These are phyloP conservation scores for Closterium sp. DNA, from an alignment of 139 green algal species.

Conservation along the genomic window DNA sequence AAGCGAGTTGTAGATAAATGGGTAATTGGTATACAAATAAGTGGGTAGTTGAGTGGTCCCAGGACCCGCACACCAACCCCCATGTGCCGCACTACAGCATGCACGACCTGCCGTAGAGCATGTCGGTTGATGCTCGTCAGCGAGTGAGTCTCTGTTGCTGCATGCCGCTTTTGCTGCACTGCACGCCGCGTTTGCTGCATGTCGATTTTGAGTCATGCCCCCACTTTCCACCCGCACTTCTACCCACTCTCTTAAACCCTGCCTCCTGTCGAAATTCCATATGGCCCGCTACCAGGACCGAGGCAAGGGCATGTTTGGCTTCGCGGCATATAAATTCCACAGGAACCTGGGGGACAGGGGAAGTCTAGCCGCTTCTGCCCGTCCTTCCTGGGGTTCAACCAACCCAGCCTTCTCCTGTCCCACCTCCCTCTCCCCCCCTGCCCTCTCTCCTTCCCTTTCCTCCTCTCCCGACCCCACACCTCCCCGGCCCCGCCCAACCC, in stretches of 20 bases:
- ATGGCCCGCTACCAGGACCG: no score
- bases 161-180: neutral
- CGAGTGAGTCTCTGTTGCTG: neutral
- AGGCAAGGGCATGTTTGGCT: no score
- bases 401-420: neutral
- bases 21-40: no score
- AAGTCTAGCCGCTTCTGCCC: neutral
- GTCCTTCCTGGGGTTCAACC: constrained; percentile 6
- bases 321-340: neutral
- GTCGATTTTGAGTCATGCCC: neutral
- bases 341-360: constrained; percentile 13
- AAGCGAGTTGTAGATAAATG: no score
- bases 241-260: no score
- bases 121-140: neutral
- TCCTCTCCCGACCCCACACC: no score
- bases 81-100: neutral
- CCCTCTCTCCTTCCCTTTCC: neutral
- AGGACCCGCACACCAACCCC: neutral
- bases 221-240: neutral
- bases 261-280: no score
- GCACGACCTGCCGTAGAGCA: no score
- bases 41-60: neutral
- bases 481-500: neutral
- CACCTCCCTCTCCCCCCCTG: neutral
- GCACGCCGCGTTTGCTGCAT: neutral